Conservation (phyloP, 345 rosid species). For the Barbarea vulgaris region DNA sequence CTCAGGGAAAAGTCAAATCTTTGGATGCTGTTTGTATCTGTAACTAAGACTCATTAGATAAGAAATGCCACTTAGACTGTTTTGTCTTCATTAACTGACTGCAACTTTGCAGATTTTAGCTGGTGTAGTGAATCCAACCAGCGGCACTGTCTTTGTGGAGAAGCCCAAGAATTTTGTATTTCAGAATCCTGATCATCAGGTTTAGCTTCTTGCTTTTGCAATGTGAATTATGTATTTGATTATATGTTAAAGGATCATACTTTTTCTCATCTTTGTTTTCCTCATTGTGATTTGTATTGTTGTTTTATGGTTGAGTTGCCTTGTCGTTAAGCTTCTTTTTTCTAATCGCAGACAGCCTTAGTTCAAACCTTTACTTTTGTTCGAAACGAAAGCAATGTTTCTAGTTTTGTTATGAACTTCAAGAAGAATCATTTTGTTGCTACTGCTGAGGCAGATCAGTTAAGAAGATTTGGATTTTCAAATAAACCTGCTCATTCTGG, state of each 20-base stretch:
- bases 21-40: constrained; percentile 23
- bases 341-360: neutral
- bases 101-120: constrained; percentile 70
- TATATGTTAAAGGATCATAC: neutral
- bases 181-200: constrained; percentile 98
- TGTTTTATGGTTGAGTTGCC: constrained; percentile 2
- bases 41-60: neutral
- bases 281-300: neutral
- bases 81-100: constrained; percentile 7
- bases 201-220: constrained; percentile 33
- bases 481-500: neutral
- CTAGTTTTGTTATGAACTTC: neutral
- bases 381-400: neutral
- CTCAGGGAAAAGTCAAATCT: constrained; percentile 2
- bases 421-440: neutral
- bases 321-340: neutral
- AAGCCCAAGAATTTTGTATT: constrained; percentile 83
- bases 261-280: neutral
- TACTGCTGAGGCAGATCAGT: neutral
- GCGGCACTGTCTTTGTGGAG: constrained; percentile 58
- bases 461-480: neutral
- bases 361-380: neutral
- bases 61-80: neutral
- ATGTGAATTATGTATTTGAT: neutral
- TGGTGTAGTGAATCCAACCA: constrained; percentile 76